Evolutionary conservation across 116 monocot genomes (phyloP).

Genomic region (Papilionanthe hybrid): DNA sequence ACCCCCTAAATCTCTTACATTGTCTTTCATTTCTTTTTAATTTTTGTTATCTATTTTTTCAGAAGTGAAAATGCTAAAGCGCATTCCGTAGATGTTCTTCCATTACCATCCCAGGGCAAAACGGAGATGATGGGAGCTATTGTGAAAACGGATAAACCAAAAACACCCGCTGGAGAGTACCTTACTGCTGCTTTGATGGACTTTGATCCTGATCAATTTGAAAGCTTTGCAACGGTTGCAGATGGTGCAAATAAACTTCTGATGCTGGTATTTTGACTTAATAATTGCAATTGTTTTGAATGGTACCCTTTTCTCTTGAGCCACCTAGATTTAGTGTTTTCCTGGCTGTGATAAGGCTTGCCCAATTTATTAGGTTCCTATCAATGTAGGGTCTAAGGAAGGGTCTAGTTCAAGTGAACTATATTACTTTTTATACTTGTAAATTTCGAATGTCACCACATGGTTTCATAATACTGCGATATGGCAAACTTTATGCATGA

Average conservation of each 20-base stretch:
- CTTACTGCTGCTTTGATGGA: constrained; percentile 83
- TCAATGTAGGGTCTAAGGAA: background rate
- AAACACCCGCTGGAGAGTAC: constrained; percentile 98
- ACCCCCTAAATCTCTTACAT: background rate
- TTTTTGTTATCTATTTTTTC: constrained; percentile 6
- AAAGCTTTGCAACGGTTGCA: constrained; percentile 80
- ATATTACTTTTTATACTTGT: background rate
- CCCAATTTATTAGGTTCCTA: background rate
- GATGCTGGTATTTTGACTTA: constrained; percentile 66
- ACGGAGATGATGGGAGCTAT: constrained; percentile 50
- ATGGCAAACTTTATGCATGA: background rate
- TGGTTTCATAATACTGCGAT: no score
- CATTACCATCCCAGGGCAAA: constrained; percentile 37
- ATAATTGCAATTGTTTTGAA: background rate
- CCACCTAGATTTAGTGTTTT: background rate
- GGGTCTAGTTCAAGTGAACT: background rate
- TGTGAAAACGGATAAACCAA: constrained; percentile 76
- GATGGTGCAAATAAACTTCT: constrained; percentile 98
- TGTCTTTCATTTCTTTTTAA: background rate
- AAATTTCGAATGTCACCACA: background rate
- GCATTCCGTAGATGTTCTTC: constrained; percentile 23
- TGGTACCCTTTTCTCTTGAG: background rate
- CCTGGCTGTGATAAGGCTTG: background rate
- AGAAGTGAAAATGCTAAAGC: constrained; percentile 54
- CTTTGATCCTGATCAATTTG: constrained; percentile 95